Evolutionary conservation across 768 basidiomycete genomes (phyloP).

Genomic region (Mycena sanguinolenta): DNA sequence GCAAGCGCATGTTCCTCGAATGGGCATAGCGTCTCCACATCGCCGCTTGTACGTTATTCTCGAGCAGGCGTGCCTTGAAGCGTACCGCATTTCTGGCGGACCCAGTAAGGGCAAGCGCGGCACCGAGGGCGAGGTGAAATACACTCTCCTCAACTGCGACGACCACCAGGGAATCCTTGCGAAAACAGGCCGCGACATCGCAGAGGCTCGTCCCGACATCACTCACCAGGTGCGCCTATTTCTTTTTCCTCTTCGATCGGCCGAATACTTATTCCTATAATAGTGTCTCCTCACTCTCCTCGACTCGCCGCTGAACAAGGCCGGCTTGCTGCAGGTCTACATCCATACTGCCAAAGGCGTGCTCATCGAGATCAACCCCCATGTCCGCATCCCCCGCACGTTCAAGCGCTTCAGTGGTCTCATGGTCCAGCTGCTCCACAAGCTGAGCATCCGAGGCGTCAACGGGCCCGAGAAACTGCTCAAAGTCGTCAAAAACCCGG

Average conservation of each 20-base stretch:
- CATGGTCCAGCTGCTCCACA: constrained; percentile 99
- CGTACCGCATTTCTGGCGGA: constrained; percentile 85
- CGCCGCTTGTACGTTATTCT: constrained; percentile 90
- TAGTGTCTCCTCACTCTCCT: constrained; percentile 97
- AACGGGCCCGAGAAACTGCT: constrained; percentile 97
- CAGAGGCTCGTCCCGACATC: constrained; percentile 98
- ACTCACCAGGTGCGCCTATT: constrained; percentile 93
- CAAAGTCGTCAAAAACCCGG: constrained; percentile 98
- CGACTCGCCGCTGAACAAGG: constrained; percentile 98
- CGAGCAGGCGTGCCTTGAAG: constrained; percentile 95
- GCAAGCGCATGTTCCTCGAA: constrained; percentile 80
- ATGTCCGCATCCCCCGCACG: constrained; percentile 96
- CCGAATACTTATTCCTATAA: not conserved
- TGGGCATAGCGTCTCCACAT: constrained; percentile 63
- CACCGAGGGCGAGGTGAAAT: constrained; percentile 88
- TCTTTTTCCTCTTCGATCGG: constrained; percentile 13
- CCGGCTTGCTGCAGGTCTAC: constrained; percentile 97
- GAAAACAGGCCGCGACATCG: constrained; percentile 97
- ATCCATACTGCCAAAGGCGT: constrained; percentile 97
- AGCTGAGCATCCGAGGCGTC: constrained; percentile 93
- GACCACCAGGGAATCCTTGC: constrained; percentile 99
- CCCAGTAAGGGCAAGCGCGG: constrained; percentile 67
- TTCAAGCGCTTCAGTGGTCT: constrained; percentile 99
- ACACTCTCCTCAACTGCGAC: constrained; percentile 97
- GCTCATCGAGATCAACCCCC: constrained; percentile 98